phyloP scores from a whole-genome alignment of 768 basidiomycete species.

The Terana coerulea region DNA sequence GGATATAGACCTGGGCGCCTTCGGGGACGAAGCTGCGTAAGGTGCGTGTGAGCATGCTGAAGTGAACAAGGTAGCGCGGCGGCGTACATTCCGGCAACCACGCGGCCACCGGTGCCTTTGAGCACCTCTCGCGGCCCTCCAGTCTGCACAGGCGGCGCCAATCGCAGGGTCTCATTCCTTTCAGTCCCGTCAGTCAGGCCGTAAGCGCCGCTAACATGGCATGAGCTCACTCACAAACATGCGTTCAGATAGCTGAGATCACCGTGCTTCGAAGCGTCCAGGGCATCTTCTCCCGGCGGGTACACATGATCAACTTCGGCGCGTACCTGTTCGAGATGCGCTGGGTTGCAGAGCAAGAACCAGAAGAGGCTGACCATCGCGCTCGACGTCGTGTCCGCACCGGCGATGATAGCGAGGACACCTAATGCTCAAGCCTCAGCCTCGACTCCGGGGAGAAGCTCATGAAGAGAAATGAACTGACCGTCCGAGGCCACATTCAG shows the following conservation, averaged over 20 bases:
- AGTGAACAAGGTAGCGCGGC: not conserved
- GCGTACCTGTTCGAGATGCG: slow-evolving; percentile 15
- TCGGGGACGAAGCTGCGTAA: slow-evolving; percentile 11
- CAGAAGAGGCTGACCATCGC: slow-evolving; percentile 24
- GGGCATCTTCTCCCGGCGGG: slow-evolving; percentile 16
- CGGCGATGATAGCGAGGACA: slow-evolving; percentile 25
- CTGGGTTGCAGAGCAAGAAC: slow-evolving; percentile 20
- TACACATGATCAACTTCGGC: slow-evolving; percentile 23
- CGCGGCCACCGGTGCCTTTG: not conserved
- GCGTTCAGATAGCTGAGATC: slow-evolving; percentile 15
- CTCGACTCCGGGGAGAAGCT: not conserved
- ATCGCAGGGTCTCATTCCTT: slow-evolving; percentile 14
- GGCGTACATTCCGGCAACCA: slow-evolving; percentile 7
- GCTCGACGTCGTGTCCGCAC: slow-evolving; percentile 27
- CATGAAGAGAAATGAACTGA: not conserved
- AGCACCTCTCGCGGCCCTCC: slow-evolving; percentile 4
- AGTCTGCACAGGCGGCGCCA: slow-evolving; percentile 7
- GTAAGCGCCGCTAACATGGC: slow-evolving; percentile 32
- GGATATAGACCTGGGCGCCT: slow-evolving; percentile 22
- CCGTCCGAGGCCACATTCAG: slow-evolving; percentile 38
- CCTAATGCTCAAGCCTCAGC: slow-evolving; percentile 1
- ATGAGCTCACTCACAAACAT: slow-evolving; percentile 9
- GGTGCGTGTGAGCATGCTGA: not conserved
- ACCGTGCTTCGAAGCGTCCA: slow-evolving; percentile 3
- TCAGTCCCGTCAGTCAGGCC: slow-evolving; percentile 2